Evolutionary conservation across 352 stramenopile species (phyloP).

Genomic region (Phytopythium sindhum): DNA sequence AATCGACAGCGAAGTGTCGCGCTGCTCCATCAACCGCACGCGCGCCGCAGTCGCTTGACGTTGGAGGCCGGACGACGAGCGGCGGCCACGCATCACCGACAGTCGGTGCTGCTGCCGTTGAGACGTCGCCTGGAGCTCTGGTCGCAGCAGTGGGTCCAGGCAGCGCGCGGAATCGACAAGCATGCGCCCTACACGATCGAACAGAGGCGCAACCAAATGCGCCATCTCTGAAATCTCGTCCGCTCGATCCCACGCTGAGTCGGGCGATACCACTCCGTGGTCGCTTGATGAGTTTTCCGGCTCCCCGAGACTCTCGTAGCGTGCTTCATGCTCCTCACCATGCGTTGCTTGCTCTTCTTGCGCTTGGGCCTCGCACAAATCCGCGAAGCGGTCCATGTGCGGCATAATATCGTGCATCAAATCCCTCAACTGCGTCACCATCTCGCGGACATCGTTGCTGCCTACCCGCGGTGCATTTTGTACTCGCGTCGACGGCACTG

Average conservation of each 20-base stretch:
- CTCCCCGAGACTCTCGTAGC: neutral
- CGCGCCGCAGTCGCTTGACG: slow-evolving; percentile 6
- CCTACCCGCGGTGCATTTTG: slow-evolving; percentile 48
- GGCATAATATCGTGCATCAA: slow-evolving; percentile 72
- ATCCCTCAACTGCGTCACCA: slow-evolving; percentile 58
- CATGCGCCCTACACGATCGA: slow-evolving; percentile 77
- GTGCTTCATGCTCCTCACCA: slow-evolving; percentile 3
- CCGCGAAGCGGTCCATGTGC: slow-evolving; percentile 58
- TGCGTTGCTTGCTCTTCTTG: slow-evolving; percentile 2
- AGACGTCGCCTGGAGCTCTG: slow-evolving; percentile 40
- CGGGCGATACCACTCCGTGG: neutral
- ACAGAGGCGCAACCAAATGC: slow-evolving; percentile 66
- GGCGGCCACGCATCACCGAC: slow-evolving; percentile 11
- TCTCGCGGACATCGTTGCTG: slow-evolving; percentile 33
- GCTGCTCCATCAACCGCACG: slow-evolving; percentile 23
- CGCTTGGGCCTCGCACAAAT: slow-evolving; percentile 48
- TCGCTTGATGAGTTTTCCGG: neutral
- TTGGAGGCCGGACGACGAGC: neutral
- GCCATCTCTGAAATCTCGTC: slow-evolving; percentile 60
- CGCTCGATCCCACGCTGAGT: slow-evolving; percentile 3
- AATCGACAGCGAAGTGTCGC: slow-evolving; percentile 50
- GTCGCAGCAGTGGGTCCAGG: slow-evolving; percentile 58
- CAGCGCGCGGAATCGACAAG: slow-evolving; percentile 62
- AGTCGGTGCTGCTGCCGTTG: slow-evolving; percentile 33
- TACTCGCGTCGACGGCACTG: slow-evolving; percentile 45